Base-by-base conservation (phyloP, 441 rosid species). In the Croton laevigatus region DNA sequence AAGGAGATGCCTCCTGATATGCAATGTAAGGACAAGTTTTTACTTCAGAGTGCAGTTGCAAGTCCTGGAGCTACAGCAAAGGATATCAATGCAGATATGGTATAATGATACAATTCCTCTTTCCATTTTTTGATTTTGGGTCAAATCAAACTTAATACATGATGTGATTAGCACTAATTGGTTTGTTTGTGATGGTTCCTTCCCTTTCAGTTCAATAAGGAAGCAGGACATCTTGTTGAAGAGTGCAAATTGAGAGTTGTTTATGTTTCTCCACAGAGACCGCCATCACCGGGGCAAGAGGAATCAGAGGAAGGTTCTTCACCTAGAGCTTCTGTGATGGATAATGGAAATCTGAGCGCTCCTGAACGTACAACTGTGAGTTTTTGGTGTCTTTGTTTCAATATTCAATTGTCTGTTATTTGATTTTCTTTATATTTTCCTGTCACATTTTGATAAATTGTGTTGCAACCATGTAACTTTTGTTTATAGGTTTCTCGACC, bases 21-120 rank as follows among this genome's bases (percentile, higher is more conserved):
- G 95, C 97, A 90, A 69, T 94, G 96, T 87, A 87, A 84, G 84
- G 98, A 91, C 85, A 93, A 89, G 81, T 91, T 93, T 75, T 94
- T 91, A 51, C 84, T 93, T 59, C 98, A 86, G 85, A 87, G 89
- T 79, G 93, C 82, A 63, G 57, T 78, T 74, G 85, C 89, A 62
- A 76, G 82, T 57, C 82, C 85, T 72, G 96, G 90, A 65, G 72
- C 86, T 36, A 73, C 91, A 17, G 22, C 83, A 14, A 88, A 85
- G 62, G 86, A 89, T 62, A 77, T 94, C 61, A 72, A 76, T 58
- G 68, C 96, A 19, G 94, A 94, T 63, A 85, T 88, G 93, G 98
- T 93, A 27, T 27, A 71, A 12, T 40, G 78, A 60, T 72, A 55
- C 55, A 46, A 17, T 27, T 66, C 7, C 40, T 11, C 12, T 51